Conservation (phyloP, 441 rosid species). For the Sinapis alba region DNA sequence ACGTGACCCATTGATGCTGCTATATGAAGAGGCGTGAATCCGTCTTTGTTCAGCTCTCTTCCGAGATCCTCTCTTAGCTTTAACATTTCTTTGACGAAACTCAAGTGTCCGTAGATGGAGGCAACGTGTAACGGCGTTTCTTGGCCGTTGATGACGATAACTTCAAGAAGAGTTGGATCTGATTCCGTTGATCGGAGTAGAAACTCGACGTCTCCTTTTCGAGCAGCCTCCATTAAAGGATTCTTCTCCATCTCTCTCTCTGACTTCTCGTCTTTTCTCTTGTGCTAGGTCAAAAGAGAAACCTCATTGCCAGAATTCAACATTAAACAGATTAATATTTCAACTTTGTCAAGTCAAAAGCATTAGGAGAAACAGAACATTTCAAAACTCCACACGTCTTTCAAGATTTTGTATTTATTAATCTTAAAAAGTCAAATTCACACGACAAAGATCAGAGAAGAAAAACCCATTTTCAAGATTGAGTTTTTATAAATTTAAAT, state of each 20-base stretch:
- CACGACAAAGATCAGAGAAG: neutral
- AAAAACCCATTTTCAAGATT: slow-evolving; percentile 5
- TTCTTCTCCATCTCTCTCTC: slow-evolving; percentile 25
- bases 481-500: neutral
- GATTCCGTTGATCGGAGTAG: slow-evolving; percentile 30
- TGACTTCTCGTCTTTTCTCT: slow-evolving; percentile 5
- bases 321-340: neutral
- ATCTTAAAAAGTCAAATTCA: slow-evolving; percentile 22
- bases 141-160: slow-evolving; percentile 5
- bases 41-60: slow-evolving; percentile 37
- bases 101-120: slow-evolving; percentile 40
- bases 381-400: slow-evolving; percentile 26
- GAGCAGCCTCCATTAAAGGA: slow-evolving; percentile 39
- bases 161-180: slow-evolving; percentile 35
- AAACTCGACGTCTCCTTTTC: slow-evolving; percentile 34
- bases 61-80: slow-evolving; percentile 29
- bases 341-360: slow-evolving; percentile 17
- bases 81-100: slow-evolving; percentile 37
- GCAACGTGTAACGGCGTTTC: slow-evolving; percentile 43
- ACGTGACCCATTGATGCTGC: slow-evolving; percentile 41
- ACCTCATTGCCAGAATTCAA: slow-evolving; percentile 19
- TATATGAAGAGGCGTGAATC: slow-evolving; percentile 43
- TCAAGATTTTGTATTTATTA: neutral
- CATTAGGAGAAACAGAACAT: slow-evolving; percentile 18
- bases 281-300: slow-evolving; percentile 22